phyloP scores from a whole-genome alignment of 202 grass and related monocot genomes.

The Musa balbisiana region DNA sequence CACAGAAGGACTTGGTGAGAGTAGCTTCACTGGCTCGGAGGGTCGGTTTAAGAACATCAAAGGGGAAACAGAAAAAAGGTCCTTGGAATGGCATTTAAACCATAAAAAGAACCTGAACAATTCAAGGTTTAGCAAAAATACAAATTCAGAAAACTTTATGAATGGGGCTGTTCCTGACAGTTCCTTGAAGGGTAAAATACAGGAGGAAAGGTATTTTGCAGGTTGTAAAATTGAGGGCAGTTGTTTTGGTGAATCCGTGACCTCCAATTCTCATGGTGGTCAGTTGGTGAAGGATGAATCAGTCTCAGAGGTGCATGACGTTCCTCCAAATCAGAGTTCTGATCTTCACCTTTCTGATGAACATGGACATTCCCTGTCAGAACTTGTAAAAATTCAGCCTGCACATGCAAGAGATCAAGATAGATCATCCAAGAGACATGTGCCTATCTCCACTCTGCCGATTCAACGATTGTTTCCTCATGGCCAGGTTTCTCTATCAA shows the following conservation, averaged over 20 bases:
- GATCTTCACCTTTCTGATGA: neutral
- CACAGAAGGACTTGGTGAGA: conserved; percentile 42
- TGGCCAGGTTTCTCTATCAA: conserved; percentile 25
- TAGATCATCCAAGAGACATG: conserved; percentile 8
- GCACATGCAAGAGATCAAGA: conserved; percentile 24
- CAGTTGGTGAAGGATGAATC: conserved; percentile 6
- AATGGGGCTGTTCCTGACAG: neutral
- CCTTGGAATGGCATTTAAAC: conserved; percentile 5
- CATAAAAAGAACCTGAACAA: conserved; percentile 31
- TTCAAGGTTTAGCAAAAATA: conserved; percentile 14
- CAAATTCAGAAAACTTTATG: neutral
- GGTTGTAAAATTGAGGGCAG: conserved; percentile 9
- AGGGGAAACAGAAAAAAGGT: conserved; percentile 22
- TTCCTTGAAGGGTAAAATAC: conserved; percentile 18
- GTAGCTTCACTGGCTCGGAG: conserved; percentile 32
- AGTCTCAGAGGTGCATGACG: conserved; percentile 4
- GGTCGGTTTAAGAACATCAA: conserved; percentile 22
- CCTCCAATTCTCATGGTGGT: conserved; percentile 18
- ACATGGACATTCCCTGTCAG: conserved; percentile 32
- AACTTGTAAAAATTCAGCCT: conserved; percentile 44
- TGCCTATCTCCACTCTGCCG: conserved; percentile 26
- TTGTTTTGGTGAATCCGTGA: conserved; percentile 28
- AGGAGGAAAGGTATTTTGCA: conserved; percentile 16
- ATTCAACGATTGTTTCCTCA: conserved; percentile 32
- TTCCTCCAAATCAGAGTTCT: conserved; percentile 8